Base-by-base conservation (phyloP, 2,329 filamentous ascomycete genomes). In the Cordyceps fumosorosea region DNA sequence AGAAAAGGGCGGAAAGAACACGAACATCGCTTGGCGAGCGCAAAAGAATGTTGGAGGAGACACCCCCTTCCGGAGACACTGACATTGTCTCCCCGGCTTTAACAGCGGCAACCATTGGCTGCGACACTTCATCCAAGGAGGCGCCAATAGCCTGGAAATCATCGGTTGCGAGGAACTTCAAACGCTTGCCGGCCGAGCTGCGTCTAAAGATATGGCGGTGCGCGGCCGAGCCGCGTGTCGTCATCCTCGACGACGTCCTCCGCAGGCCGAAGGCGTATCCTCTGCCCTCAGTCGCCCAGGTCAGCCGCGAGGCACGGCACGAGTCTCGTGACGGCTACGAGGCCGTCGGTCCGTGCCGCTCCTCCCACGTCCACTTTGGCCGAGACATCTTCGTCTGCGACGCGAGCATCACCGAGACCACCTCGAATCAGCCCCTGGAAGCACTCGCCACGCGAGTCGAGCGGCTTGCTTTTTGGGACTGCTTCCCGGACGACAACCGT, bases 401-500 rank as follows among this genome's bases (percentile, higher is more conserved):
- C 64, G 68, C 72, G 62, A 72, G 67, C 62, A 73, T 76, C 56
- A 69, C 71, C 20, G 73, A 76, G 37, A 68, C 72, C 59, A 69
- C 66, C 29, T 65, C 68, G 45, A 69, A 73, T 42, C 65, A 69
- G 47, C 69, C 70, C 20, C 66, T 76, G 24, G 74, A 76, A 51
- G 65, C 69, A 16, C 65, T 76, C 37, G 74, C 73, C 1, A 70
- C 71, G 20, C 68, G 68, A 29, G 69, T 75, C 60, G 70, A 71
- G 63, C 70, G 72, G 47, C 65, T 76, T 37, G 74, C 72, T 12
- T 76, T 75, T 53, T 76, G 74, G 74, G 74, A 76, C 64, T 76
- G 74, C 64, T 74, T 74, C 61, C 74, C 74, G 1, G 74, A 76
- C 62, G 75, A 76, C 50, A 71, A 70, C 5, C 69, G 69, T 45